Evolutionary conservation across 306 rosid species (phyloP).

Genomic region (Inga laurina): DNA sequence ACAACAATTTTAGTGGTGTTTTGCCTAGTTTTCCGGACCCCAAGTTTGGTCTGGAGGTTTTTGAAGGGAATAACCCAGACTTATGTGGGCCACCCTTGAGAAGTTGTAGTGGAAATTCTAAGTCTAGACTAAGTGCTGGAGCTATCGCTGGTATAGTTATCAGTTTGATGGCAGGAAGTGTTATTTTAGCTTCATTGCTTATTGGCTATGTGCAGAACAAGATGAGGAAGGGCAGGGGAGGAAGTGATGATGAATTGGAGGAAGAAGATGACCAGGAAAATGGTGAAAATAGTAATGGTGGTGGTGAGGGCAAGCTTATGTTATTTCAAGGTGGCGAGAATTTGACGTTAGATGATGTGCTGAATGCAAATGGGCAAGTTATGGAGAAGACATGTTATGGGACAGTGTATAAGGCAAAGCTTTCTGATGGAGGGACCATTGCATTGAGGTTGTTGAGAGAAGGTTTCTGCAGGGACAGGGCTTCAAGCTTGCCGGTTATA

Average conservation of each 20-base stretch:
- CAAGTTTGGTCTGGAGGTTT: slow-evolving; percentile 69
- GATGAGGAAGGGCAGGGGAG: slow-evolving; percentile 67
- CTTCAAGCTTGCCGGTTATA: slow-evolving; percentile 68
- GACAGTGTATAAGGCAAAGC: slow-evolving; percentile 95
- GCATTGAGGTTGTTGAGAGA: slow-evolving; percentile 90
- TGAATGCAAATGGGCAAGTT: slow-evolving; percentile 97
- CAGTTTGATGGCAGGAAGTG: slow-evolving; percentile 84
- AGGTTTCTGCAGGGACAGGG: slow-evolving; percentile 89
- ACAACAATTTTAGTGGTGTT: slow-evolving; percentile 86
- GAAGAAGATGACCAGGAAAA: slow-evolving; percentile 54
- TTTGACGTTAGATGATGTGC: slow-evolving; percentile 89
- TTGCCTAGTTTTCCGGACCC: slow-evolving; percentile 69
- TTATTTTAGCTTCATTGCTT: slow-evolving; percentile 80
- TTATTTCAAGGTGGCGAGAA: slow-evolving; percentile 89
- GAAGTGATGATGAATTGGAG: slow-evolving; percentile 84
- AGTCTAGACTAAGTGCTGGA: slow-evolving; percentile 76
- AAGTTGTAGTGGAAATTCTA: slow-evolving; percentile 58
- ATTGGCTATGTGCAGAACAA: slow-evolving; percentile 90
- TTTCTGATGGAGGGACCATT: slow-evolving; percentile 87
- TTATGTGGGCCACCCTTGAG: slow-evolving; percentile 87
- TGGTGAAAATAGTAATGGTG: slow-evolving; percentile 33
- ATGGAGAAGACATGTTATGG: slow-evolving; percentile 97
- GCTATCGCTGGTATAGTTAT: slow-evolving; percentile 96
- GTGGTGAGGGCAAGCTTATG: slow-evolving; percentile 90
- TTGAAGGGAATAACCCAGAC: slow-evolving; percentile 78